phyloP scores from a whole-genome alignment of 768 basidiomycete species.

The Termitomyces sp. region DNA sequence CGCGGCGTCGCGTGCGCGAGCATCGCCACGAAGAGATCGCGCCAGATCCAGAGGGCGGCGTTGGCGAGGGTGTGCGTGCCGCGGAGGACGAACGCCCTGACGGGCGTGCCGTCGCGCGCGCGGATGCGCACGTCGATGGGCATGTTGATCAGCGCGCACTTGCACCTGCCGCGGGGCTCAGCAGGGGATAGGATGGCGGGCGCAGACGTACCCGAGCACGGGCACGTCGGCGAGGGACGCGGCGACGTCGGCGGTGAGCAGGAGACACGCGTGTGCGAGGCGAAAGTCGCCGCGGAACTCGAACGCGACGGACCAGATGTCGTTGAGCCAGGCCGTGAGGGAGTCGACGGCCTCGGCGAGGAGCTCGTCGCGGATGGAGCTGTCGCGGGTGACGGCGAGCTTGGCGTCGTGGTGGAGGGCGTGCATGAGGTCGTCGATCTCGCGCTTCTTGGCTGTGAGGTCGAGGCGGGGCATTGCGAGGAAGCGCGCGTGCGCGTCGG shows the following conservation, averaged over 20 bases:
- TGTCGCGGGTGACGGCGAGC: slow-evolving; percentile 44
- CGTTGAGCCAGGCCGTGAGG: slow-evolving; percentile 52
- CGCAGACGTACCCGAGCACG: neutral
- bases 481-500: slow-evolving; percentile 30
- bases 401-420: slow-evolving; percentile 53
- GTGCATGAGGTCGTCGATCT: slow-evolving; percentile 46
- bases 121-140: slow-evolving; percentile 42
- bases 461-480: slow-evolving; percentile 43
- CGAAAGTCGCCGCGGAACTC: slow-evolving; percentile 49
- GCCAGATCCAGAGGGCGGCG: slow-evolving; percentile 60
- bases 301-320: slow-evolving; percentile 59
- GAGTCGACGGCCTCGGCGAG: slow-evolving; percentile 50
- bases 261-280: slow-evolving; percentile 50
- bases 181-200: too few relatives aligned
- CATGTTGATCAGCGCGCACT: slow-evolving; percentile 43
- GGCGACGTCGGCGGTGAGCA: slow-evolving; percentile 44
- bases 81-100: slow-evolving; percentile 44
- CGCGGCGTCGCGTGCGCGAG: slow-evolving; percentile 30
- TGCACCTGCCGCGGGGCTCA: too few relatives aligned
- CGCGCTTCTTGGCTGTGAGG: slow-evolving; percentile 46
- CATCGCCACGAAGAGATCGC: slow-evolving; percentile 59
- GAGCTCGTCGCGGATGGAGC: slow-evolving; percentile 50
- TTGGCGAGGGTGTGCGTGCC: slow-evolving; percentile 43
- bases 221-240: slow-evolving; percentile 25
- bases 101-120: slow-evolving; percentile 30